Evolutionary conservation across 129 eudicot genomes (phyloP).

Genomic region (carrot (Daucus carota)): DNA sequence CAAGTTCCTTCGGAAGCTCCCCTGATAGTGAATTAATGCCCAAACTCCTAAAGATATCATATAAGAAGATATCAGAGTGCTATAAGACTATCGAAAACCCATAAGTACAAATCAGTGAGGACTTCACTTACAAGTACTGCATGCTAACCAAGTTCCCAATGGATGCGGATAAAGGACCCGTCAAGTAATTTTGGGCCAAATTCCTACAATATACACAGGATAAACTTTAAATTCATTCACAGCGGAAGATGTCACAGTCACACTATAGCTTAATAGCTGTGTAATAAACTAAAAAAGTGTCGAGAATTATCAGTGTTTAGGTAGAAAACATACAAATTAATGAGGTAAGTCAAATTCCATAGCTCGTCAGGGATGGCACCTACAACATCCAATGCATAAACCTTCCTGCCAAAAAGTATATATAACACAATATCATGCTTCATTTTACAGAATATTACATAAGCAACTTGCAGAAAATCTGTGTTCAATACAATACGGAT

Average conservation of each 20-base stretch:
- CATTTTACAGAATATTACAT: not conserved
- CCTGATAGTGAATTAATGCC: constrained; percentile 85
- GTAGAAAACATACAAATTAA: constrained; percentile 23
- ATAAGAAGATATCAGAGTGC: not conserved
- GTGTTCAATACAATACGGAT: not conserved
- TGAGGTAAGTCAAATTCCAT: constrained; percentile 43
- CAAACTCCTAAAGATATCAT: constrained; percentile 29
- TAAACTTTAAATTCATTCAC: not conserved
- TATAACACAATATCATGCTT: not conserved
- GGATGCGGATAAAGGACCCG: constrained; percentile 63
- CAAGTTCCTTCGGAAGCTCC: constrained; percentile 47
- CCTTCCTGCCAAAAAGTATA: constrained; percentile 23
- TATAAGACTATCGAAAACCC: not conserved
- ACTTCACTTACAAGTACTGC: constrained; percentile 58
- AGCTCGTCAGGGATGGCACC: constrained; percentile 46
- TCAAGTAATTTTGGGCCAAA: constrained; percentile 55
- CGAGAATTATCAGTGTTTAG: not conserved
- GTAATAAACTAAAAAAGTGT: not conserved
- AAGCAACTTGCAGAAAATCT: not conserved
- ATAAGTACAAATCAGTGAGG: not conserved
- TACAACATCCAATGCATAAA: constrained; percentile 24
- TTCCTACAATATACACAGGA: constrained; percentile 24
- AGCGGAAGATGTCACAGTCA: not conserved
- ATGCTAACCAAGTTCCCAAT: constrained; percentile 54
- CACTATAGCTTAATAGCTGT: not conserved